Percentiles rank a stretch among this genome's conserved stretches.
phyloP scores from a whole-genome alignment of 2,329 filamentous ascomycete species.

The Ophiostoma triangulosporum region DNA sequence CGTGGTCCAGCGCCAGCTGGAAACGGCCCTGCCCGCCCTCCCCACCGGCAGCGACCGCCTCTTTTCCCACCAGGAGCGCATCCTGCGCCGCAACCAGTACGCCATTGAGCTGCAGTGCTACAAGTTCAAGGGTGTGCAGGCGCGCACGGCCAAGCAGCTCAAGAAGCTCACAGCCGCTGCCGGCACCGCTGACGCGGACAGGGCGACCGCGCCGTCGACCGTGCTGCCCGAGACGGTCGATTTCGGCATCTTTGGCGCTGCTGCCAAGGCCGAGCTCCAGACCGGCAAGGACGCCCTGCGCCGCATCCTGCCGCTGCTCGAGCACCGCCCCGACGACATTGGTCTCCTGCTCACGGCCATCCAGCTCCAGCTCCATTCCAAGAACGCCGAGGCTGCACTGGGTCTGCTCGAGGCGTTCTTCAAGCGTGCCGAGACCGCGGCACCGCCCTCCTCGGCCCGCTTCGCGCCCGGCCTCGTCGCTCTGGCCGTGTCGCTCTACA shows the following conservation, averaged over 20 bases:
- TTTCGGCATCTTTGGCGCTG: conserved; percentile 47
- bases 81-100: conserved; percentile 48
- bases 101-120: conserved; percentile 51
- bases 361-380: conserved; percentile 54
- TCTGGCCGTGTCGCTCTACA: conserved; percentile 66
- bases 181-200: conserved; percentile 7
- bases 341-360: conserved; percentile 68
- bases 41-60: conserved; percentile 45
- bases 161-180: conserved; percentile 16
- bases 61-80: conserved; percentile 56
- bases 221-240: conserved; percentile 23
- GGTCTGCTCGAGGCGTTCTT: conserved; percentile 65
- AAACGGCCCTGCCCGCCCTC: conserved; percentile 33
- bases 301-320: conserved; percentile 53
- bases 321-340: conserved; percentile 64
- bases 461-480: conserved; percentile 78
- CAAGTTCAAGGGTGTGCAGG: conserved; percentile 50
- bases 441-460: conserved; percentile 49
- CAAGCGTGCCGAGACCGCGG: conserved; percentile 38
- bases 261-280: conserved; percentile 53
- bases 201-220: conserved; percentile 13
- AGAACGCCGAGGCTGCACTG: conserved; percentile 58
- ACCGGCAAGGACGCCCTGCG: conserved; percentile 56
- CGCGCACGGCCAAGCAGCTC: conserved; percentile 31
- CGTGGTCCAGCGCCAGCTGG: conserved; percentile 47